Evolutionary conservation across 1,284 basidiomycete species (phyloP), one percentile per base, ranked within the genome.

Genomic region (Melampsora larici-populina): DNA sequence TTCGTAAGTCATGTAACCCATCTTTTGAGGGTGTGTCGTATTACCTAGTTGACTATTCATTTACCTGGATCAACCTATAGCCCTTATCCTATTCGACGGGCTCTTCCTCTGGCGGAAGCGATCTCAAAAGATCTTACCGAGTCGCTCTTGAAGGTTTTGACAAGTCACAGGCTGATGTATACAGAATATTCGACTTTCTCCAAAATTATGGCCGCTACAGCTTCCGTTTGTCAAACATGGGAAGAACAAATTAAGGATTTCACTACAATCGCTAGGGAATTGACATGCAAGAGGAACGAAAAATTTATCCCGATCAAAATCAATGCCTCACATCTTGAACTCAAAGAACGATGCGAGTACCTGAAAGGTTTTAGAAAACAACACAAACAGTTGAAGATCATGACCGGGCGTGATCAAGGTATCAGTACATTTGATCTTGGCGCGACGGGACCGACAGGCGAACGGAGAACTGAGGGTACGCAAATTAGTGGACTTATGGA

Each of bases 241-340:
- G 96, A 98, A 84, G 96, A 97, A 82, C 88, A 91, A 74, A 92
- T 97, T 86, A 98, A 98, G 85, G 96, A 97, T 83, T 99, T 99
- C 83, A 97, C 94, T 26, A 96, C 95, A 82, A 93, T 97, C 65
- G 96, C 96, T 2, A 89, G 97, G 80, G 97, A 99, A 82, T 91
- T 97, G 46, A 95, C 92, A 58, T 87, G 95, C 79, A 95, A 95
- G 85, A 89, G 96, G 11, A 87, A 87, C 62, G 97, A 99, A 83
- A 92, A 91, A 85, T 98, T 99, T 84, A 93, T 99, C 79, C 95
- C 95, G 4, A 98, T 99, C 87, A 97, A 98, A 85, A 91, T 99
- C 79, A 88, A 89, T 36, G n/a, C n/a, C n/a, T n/a, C n/a, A n/a
- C 96, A 99, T 82, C 90, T 90, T 60, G 93, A 94, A 84, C 86